Base-by-base conservation (phyloP, 305 asterid genomes). In the Plantago lanceolata region DNA sequence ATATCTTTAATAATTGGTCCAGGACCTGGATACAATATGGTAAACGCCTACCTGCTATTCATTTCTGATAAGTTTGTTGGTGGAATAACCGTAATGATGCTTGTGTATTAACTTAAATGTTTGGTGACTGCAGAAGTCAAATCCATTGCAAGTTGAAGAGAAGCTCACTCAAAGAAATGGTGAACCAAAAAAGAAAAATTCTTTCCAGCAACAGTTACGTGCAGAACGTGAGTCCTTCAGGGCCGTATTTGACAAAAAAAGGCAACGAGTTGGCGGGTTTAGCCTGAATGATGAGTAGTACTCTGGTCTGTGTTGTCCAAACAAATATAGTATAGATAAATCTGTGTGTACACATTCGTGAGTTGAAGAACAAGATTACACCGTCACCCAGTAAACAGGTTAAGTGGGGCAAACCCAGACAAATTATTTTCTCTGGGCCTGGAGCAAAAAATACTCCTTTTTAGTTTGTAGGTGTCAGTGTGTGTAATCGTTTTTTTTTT, bases 21-120 rank as follows among this genome's bases (percentile, higher is more conserved):
- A 69, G 98, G 98, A 55, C 72, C 79, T 70, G 98, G 98, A 63
- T 92, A 92, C 89, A 89, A 87, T 74, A 63, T 75, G 96, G 96
- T 92, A 74, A 83, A 61, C 59, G 53, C 68, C 58, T 37, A 54
- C 49, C 45, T 15, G 45, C 21, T 13, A 21, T 33, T 33, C 8
- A 6, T 33, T 33, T 33, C 1, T 33, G 11, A 33, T 33, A 33
- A 33, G 40, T 33, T 5, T 33, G 40, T 33, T 33, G 40, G 40
- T 33, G 29, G 8, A 26, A 52, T 19, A 51, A 35, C 63, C 18
- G 54, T 6, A 29, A 15, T n/a, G 5, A 43, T 57, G 40, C n/a
- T 48, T 54, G 19, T 3, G 3, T 19, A 13, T 4, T 24, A 29
- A 16, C 44, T 63, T 21, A 5, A 48, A 37, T 24, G 65, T 20